A percentile compares a stretch with the other conserved stretches of the same genome.
Evolutionary conservation across 148 eudicot genomes (phyloP).

Genomic region (Vaccinium vitisidaea): DNA sequence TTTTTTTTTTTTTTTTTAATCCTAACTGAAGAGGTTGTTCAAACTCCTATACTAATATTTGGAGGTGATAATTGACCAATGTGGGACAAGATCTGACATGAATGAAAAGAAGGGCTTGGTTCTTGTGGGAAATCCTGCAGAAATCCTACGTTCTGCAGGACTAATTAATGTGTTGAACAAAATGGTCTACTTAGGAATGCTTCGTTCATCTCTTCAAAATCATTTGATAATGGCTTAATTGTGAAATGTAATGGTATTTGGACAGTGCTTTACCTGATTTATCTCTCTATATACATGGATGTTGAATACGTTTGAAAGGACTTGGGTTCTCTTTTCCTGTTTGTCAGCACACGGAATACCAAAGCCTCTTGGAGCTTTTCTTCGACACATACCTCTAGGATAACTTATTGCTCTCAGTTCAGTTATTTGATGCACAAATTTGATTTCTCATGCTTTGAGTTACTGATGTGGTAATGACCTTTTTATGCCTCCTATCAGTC

Average conservation of each 20-base stretch:
- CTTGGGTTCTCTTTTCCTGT: neutral
- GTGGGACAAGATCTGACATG: neutral
- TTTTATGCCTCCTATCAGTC: slow-evolving; percentile 40
- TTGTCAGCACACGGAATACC: neutral
- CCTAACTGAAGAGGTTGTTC: neutral
- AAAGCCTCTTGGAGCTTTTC: neutral
- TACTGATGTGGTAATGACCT: neutral
- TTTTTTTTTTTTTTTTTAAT: too few species aligned
- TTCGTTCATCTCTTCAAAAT: neutral
- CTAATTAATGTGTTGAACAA: neutral
- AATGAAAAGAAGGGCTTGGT: neutral
- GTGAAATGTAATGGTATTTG: neutral
- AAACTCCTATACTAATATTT: neutral
- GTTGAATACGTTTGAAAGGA: neutral
- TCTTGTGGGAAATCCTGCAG: neutral
- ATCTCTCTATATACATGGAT: neutral
- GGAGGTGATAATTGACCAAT: neutral
- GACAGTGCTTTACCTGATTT: neutral
- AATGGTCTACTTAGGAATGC: neutral
- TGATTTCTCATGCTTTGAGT: slow-evolving; percentile 2
- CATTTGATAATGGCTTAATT: neutral
- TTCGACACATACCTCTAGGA: neutral
- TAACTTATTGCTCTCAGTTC: neutral
- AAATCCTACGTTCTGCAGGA: neutral
- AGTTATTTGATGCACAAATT: neutral